Evolutionary conservation across 352 stramenopile genomes (phyloP).

Genomic region (Phytophthora cajani): DNA sequence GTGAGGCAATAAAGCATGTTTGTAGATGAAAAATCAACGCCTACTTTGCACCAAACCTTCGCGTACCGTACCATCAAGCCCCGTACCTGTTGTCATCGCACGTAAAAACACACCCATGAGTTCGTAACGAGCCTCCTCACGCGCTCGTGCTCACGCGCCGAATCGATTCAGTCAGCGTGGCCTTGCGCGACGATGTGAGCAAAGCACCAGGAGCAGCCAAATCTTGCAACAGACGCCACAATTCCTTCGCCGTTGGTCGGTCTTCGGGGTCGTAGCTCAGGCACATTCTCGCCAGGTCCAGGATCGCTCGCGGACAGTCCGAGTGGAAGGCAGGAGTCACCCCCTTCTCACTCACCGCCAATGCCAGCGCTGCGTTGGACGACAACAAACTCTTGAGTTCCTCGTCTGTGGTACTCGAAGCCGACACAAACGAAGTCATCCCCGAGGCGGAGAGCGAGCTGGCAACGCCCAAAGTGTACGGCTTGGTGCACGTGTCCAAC

Average conservation of each 20-base stretch:
- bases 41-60: slow-evolving; percentile 10
- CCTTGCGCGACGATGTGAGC: slow-evolving; percentile 24
- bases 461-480: slow-evolving; percentile 42
- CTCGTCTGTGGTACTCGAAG: slow-evolving; percentile 13
- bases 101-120: background rate
- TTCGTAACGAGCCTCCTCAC: slow-evolving; percentile 10
- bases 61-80: background rate
- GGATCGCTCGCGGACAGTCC: slow-evolving; percentile 42
- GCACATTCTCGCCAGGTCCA: slow-evolving; percentile 47
- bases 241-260: slow-evolving; percentile 61
- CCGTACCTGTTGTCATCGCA: background rate
- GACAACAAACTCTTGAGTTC: slow-evolving; percentile 31
- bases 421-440: slow-evolving; percentile 34
- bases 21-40: slow-evolving; percentile 28
- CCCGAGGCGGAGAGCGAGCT: slow-evolving; percentile 28
- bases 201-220: slow-evolving; percentile 26
- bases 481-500: slow-evolving; percentile 54
- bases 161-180: slow-evolving; percentile 32
- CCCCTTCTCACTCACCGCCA: slow-evolving; percentile 51
- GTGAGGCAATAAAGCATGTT: slow-evolving; percentile 42
- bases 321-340: slow-evolving; percentile 45
- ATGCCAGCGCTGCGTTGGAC: slow-evolving; percentile 50
- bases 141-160: slow-evolving; percentile 29
- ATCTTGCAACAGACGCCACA: slow-evolving; percentile 40
- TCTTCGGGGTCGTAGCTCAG: slow-evolving; percentile 50